Evolutionary conservation across 768 basidiomycete species (phyloP), one percentile per base, ranked within the genome.

Genomic region (Russula dissimulans): DNA sequence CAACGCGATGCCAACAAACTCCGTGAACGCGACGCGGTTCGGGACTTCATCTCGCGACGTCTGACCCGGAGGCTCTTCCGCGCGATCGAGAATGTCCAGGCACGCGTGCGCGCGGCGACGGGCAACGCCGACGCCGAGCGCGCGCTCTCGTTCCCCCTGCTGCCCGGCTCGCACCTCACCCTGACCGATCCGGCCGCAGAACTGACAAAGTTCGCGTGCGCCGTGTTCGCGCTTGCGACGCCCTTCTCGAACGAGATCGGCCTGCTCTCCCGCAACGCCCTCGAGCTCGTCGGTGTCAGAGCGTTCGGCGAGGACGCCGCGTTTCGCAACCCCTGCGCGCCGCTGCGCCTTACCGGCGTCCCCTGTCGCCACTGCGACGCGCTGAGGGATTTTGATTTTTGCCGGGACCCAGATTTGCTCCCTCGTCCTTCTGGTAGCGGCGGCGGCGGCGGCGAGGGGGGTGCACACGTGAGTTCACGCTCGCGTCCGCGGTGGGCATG

Each of bases 311-410:
- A 76, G 54, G 89, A 94, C 52, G 94, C 94, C 4, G 71, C 79
- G 1, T 99, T 95, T 78, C 83, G 83, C 55, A 97, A 97, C 70
- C 95, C 95, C 0, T 97, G 94, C 74, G 87, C 92, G 69, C 83
- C 90, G 9, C 79, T 95, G 57, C 87, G 88, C 66, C 72, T 98
- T 31, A 77, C 85, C 46, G 90, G 90, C 70, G 87, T 97, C 41
- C 89, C 95, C 34, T 97, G 95, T 70, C 83, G 81, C 44, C 82
- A 86, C 67, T 98, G 91, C 73, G 94, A 93, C 70, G 74, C 77
- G 14, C 78, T 94, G 61, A 83, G 89, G 3, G 93, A 95, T 70
- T 90, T 99, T 67, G 97, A 99, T 71, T 89, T 99, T 68, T 97
- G 95, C 70, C 83, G 95, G 15, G 95, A 98, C 72, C 79, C 84